Evolutionary conservation across 148 eudicot species (phyloP).

Genomic region (Rhododendron kiyosumense): DNA sequence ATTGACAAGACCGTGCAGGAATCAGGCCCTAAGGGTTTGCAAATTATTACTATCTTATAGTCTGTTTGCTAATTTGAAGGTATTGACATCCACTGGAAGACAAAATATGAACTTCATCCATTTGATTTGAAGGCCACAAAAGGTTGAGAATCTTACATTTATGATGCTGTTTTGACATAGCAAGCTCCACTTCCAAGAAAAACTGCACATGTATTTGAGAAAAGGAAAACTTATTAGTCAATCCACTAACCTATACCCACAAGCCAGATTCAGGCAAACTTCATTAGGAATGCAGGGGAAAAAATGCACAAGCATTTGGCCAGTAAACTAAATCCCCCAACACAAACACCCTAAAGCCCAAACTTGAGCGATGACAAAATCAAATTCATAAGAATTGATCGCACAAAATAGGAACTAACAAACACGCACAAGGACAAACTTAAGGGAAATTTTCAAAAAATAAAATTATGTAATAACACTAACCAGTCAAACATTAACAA

Average conservation of each 20-base stretch:
- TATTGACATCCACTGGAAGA: background rate
- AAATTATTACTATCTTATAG: background rate
- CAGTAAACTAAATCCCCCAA: background rate
- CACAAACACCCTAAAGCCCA: background rate
- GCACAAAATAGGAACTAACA: background rate
- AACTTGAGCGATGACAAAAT: background rate
- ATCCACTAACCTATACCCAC: background rate
- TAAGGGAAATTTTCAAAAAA: background rate
- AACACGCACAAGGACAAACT: background rate
- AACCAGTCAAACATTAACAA: no score
- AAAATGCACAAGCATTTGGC: conserved; percentile 19
- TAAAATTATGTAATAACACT: background rate
- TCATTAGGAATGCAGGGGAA: background rate
- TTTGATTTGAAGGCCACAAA: background rate
- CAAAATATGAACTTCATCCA: background rate
- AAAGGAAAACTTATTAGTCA: background rate
- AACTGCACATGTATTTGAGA: conserved; percentile 42
- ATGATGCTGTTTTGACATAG: conserved; percentile 79
- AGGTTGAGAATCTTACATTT: conserved; percentile 56
- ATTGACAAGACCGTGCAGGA: background rate
- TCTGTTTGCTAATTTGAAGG: background rate
- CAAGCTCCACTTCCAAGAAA: conserved; percentile 89
- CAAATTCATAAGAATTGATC: background rate
- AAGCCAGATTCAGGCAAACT: background rate
- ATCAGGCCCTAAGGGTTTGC: background rate